A percentile compares a stretch with the other conserved stretches of the same genome.
Evolutionary conservation across 176 grass and related monocot species (phyloP).

Genomic region (Dendrocalamus sinicus): DNA sequence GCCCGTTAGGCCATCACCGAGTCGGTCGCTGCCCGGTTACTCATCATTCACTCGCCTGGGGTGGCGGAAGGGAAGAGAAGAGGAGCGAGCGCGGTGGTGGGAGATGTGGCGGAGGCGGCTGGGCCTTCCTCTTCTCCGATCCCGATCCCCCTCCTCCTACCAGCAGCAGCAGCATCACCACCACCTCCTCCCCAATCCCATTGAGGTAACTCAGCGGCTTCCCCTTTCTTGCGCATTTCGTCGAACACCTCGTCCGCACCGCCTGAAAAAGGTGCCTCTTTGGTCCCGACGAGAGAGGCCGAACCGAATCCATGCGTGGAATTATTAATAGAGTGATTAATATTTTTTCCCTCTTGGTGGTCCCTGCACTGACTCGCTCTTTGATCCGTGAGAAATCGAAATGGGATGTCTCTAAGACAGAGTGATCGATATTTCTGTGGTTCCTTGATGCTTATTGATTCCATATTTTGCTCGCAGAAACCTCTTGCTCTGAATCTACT

Average conservation of each 20-base stretch:
- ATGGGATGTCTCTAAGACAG: too few species aligned
- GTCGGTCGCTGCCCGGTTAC: too few species aligned
- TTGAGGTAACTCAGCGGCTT: constrained; percentile 9
- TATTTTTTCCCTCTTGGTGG: not conserved
- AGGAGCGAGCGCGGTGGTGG: too few species aligned
- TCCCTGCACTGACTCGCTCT: not conserved
- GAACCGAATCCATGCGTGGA: not conserved
- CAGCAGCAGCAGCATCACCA: not conserved
- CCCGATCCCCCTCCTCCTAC: not conserved
- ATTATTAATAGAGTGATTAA: not conserved
- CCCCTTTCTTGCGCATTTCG: constrained; percentile 4
- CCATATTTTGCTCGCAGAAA: constrained; percentile 19
- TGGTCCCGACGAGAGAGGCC: not conserved
- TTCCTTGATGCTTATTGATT: not conserved
- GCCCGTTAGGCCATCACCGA: too few species aligned
- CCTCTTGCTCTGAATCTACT: constrained; percentile 24
- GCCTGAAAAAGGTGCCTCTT: not conserved
- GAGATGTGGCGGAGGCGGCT: constrained; percentile 51
- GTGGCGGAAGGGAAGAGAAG: too few species aligned
- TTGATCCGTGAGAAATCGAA: not conserved
- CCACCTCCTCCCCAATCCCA: constrained; percentile 5
- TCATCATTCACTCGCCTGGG: too few species aligned
- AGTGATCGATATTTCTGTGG: too few species aligned
- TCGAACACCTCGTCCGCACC: not conserved
- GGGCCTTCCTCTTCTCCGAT: constrained; percentile 37